phyloP scores from a whole-genome alignment of 1,284 basidiomycete genomes.

The Trichosporon sp. region DNA sequence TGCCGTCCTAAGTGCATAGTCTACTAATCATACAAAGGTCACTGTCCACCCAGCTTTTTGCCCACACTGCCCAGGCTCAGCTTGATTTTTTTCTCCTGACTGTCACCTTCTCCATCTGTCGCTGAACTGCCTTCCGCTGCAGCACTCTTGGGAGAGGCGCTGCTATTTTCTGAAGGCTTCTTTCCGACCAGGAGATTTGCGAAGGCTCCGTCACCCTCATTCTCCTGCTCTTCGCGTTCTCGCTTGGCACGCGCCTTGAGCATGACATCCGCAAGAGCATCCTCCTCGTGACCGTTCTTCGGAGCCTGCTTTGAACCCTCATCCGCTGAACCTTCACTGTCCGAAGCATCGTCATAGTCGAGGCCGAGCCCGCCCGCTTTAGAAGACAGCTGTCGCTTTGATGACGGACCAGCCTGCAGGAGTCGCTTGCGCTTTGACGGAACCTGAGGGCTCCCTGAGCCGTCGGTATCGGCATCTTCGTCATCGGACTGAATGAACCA shows the following conservation, averaged over 20 bases:
- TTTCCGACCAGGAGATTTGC: slow-evolving; percentile 6
- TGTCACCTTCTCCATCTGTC: not conserved
- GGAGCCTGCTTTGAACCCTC: slow-evolving; percentile 9
- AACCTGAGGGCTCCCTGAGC: not conserved
- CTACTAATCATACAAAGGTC: slow-evolving; percentile 2
- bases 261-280: slow-evolving; percentile 48
- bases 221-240: slow-evolving; percentile 61
- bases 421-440: slow-evolving; percentile 30
- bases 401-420: slow-evolving; percentile 13
- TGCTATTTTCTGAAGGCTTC: not conserved
- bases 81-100: slow-evolving; percentile 36
- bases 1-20: not conserved
- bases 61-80: slow-evolving; percentile 27
- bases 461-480: slow-evolving; percentile 26
- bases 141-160: not conserved
- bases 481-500: slow-evolving; percentile 80
- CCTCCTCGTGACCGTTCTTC: slow-evolving; percentile 21
- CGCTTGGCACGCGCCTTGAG: slow-evolving; percentile 62
- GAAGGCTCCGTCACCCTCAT: slow-evolving; percentile 55
- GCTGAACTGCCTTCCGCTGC: not conserved
- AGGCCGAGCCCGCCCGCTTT: slow-evolving; percentile 27
- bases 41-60: slow-evolving; percentile 21
- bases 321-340: slow-evolving; percentile 37
- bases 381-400: slow-evolving; percentile 10
- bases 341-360: slow-evolving; percentile 47